phyloP scores from a whole-genome alignment of 371 early-diverging fungal genomes.

The Rhizopus delemar region DNA sequence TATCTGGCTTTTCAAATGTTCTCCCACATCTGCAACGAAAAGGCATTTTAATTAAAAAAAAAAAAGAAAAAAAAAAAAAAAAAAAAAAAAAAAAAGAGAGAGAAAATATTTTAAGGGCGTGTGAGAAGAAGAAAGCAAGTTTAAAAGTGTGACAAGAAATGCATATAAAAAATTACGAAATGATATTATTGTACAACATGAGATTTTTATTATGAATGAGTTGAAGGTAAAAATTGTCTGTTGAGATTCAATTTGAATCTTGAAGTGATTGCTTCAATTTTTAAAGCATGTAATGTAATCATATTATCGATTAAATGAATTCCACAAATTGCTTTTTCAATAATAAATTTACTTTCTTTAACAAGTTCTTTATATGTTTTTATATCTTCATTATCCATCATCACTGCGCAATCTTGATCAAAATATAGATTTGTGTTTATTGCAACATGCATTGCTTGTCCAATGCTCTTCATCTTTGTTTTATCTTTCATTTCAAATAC shows the following conservation, averaged over 20 bases:
- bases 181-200: background rate
- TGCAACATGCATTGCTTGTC: conserved; percentile 25
- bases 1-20: conserved; percentile 57
- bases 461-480: conserved; percentile 39
- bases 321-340: conserved; percentile 36
- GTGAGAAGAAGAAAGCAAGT: background rate
- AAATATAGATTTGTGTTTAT: conserved; percentile 25
- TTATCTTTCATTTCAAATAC: conserved; percentile 28
- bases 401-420: conserved; percentile 46
- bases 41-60: conserved; percentile 37
- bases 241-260: conserved; percentile 46
- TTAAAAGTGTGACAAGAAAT: conserved; percentile 8
- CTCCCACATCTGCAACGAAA: conserved; percentile 59
- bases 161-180: conserved; percentile 2
- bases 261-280: conserved; percentile 51
- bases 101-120: conserved; percentile 6
- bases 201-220: background rate
- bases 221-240: conserved; percentile 29
- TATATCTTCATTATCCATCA: conserved; percentile 37
- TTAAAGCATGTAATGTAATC: conserved; percentile 37
- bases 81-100: conserved; percentile 14
- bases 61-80: conserved; percentile 15
- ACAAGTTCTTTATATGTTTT: conserved; percentile 21
- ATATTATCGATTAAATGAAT: conserved; percentile 32
- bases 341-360: conserved; percentile 15